Evolutionary conservation across 805 yeast genomes (phyloP), one percentile per base, ranked within the genome.

Genomic region (Spathaspora girioi): DNA sequence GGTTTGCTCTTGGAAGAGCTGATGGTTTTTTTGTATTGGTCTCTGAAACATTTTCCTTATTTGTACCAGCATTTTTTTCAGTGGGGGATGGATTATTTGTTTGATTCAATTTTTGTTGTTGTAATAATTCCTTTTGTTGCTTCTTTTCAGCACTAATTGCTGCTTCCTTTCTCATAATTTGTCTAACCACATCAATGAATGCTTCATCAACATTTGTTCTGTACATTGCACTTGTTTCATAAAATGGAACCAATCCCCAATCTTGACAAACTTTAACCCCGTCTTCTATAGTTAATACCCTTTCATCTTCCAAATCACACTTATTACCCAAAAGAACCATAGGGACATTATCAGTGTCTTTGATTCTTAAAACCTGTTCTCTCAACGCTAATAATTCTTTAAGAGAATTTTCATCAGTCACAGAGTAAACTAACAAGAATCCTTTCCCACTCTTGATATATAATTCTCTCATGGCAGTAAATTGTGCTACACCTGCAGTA

Each of bases 291-390:
- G 84, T 73, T 17, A 91, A 77, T n/a, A 79, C 86, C 54, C 97
- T 77, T 58, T 86, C 91, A 19, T 81, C 81, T 8, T 79, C 81
- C 55, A 89, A 75, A 70, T 93, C 98, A 60, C 96, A 87, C 68
- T 93, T 93, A 69, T 90, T 91, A 49, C 97, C 98, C 40, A 92
- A 85, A 40, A 93, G 73, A 10, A 91, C 96, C 87, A 91, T 86
- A 31, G 97, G 97, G 29, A 89, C 94, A 53, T 78, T 80, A 1
- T 76, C 71, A 1, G 86, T 71, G 60, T 89, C 96, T 68, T 92
- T 92, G 61, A 89, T 88, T 55, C 94, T 76, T 54, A 87, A 71
- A 10, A 93, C 93, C 68, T 90, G 97, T 60, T 88, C 92, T 59
- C 94, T 77, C 49, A 92, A 78, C 15, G 87, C 87, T 60, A 86